Conservation (phyloP, 331 rosid species). For the Malus hybrid region DNA sequence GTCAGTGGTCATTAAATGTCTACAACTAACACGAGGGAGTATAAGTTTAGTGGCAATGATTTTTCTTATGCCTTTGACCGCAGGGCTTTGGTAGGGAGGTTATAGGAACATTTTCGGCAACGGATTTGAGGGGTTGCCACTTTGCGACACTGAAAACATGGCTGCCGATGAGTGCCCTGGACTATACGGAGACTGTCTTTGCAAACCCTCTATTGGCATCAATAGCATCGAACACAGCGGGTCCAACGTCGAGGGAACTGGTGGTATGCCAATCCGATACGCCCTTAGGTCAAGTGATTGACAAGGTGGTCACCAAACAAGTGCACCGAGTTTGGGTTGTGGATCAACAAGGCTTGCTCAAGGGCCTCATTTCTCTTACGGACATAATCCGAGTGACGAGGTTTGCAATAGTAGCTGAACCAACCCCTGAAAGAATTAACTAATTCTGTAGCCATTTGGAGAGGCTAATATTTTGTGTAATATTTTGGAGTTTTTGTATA, state of each 20-base stretch:
- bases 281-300: constrained; percentile 39
- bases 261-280: constrained; percentile 53
- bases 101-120: constrained; percentile 65
- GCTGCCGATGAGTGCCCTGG: constrained; percentile 52
- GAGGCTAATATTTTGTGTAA: neutral
- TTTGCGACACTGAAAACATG: constrained; percentile 56
- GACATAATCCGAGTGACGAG: constrained; percentile 63
- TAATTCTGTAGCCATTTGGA: neutral
- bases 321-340: constrained; percentile 88
- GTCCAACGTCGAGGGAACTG: constrained; percentile 31
- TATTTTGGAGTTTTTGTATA: neutral
- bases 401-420: constrained; percentile 26
- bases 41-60: too few species aligned
- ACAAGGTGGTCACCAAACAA: constrained; percentile 48
- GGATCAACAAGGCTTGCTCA: constrained; percentile 57
- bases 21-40: too few species aligned
- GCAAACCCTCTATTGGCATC: constrained; percentile 28
- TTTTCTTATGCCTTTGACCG: neutral
- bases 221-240: constrained; percentile 2
- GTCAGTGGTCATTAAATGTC: too few species aligned
- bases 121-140: constrained; percentile 68
- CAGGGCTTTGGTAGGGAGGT: constrained; percentile 69
- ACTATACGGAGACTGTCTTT: constrained; percentile 39
- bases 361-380: constrained; percentile 59
- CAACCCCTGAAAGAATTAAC: neutral